phyloP scores from a whole-genome alignment of 495 filamentous ascomycete genomes.

The Hypoxylon lienhwacheense region DNA sequence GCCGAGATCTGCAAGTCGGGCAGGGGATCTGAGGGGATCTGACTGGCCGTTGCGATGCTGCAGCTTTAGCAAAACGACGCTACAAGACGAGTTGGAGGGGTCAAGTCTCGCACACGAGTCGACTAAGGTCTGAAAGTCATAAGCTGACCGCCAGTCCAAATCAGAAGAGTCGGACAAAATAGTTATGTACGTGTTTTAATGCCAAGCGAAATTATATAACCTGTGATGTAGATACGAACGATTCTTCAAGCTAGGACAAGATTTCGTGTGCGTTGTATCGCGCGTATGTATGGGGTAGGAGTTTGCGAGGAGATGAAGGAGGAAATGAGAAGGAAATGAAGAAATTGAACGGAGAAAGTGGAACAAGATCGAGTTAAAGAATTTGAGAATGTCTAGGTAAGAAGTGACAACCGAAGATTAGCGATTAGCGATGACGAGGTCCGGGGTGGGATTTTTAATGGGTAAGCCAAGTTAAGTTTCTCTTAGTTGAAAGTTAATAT shows the following conservation, averaged over 20 bases:
- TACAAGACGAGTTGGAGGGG: conserved; percentile 27
- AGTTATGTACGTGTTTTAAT: conserved; percentile 15
- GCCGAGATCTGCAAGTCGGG: conserved; percentile 13
- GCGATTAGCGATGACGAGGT: conserved; percentile 1
- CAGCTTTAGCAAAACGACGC: conserved; percentile 24
- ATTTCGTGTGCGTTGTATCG: conserved; percentile 19
- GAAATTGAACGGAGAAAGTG: background rate
- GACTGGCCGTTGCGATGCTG: conserved; percentile 26
- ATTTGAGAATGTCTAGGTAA: conserved; percentile 3
- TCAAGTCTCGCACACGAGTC: conserved; percentile 12
- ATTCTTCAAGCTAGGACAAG: background rate
- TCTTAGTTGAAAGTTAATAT: too few species aligned
- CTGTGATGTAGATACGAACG: too few species aligned
- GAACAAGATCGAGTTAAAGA: conserved; percentile 14
- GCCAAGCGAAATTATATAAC: too few species aligned
- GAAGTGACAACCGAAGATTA: conserved; percentile 3
- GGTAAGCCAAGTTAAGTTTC: too few species aligned
- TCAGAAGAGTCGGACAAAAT: conserved; percentile 26
- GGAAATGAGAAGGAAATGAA: too few species aligned
- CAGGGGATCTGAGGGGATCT: conserved; percentile 25
- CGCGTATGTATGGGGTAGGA: conserved; percentile 11
- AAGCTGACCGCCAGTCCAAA: conserved; percentile 41
- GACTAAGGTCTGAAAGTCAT: conserved; percentile 31
- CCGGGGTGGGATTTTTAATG: background rate
- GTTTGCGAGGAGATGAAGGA: conserved; percentile 17